Percentiles rank a stretch among this genome's conserved stretches.
Conservation (phyloP, 208 protist species). For the Trypanosoma congolense region DNA sequence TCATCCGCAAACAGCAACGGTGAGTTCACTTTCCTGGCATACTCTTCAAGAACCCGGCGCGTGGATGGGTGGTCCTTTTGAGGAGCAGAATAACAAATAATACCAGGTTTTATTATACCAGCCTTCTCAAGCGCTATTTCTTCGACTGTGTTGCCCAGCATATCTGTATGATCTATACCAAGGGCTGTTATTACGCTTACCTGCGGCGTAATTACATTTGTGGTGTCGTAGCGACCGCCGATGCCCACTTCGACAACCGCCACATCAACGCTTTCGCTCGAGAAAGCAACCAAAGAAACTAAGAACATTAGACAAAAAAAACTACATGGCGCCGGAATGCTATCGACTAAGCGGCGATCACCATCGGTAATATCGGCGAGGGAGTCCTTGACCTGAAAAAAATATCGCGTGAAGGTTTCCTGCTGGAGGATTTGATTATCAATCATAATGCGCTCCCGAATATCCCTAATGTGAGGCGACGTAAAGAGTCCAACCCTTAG, state of each 20-base stretch:
- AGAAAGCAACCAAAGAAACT: conserved; percentile 72
- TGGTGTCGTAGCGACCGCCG: conserved; percentile 90
- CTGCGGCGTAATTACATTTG: conserved; percentile 85
- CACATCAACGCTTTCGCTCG: conserved; percentile 80
- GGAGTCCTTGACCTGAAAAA: conserved; percentile 70
- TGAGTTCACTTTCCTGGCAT: conserved; percentile 29
- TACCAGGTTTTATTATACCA: conserved; percentile 89
- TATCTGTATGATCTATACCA: conserved; percentile 90
- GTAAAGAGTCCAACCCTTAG: conserved; percentile 88
- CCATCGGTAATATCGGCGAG: conserved; percentile 46
- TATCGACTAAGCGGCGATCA: conserved; percentile 48
- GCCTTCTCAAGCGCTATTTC: conserved; percentile 92
- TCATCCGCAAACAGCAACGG: conserved; percentile 59
- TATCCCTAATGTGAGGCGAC: conserved; percentile 85
- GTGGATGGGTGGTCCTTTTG: conserved; percentile 67
- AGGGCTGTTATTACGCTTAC: conserved; percentile 91
- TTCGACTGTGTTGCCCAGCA: conserved; percentile 91
- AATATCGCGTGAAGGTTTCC: conserved; percentile 62
- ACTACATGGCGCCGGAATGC: conserved; percentile 35
- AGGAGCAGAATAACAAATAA: conserved; percentile 64
- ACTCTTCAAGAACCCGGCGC: conserved; percentile 47
- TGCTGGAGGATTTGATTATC: conserved; percentile 64
- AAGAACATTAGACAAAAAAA: conserved; percentile 90
- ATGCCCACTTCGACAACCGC: conserved; percentile 92
- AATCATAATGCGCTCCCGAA: conserved; percentile 82